Base-by-base conservation (phyloP, 225 moss, liverwort and hornwort species). In the Bryoerythrophyllum caledonicum region DNA sequence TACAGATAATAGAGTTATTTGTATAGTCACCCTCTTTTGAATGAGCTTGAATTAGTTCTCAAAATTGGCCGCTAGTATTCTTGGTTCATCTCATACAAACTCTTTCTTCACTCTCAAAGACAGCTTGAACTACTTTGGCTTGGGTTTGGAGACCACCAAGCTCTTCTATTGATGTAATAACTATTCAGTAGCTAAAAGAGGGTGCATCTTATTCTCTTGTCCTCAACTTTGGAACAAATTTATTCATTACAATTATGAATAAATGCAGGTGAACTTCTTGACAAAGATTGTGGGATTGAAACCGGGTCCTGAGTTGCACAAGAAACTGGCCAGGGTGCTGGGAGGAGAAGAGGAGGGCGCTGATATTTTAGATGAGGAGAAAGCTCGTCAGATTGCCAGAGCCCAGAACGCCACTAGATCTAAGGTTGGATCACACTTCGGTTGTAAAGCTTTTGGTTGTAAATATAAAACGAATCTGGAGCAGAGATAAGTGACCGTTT, bases 271-370 rank as follows among this genome's bases (percentile, higher is more conserved):
- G 53, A 86, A 84, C 28, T 99, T 92, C 62, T 80, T 95, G 75
- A 85, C 93, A 27, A 91, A 82, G 77, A 78, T 99, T 52, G 70
- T 91, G 70, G 93, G 87, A 62, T 70, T 95, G 83, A 93, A 89
- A 80, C 92, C 95, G 27, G 93, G 95, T 61, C 91, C 99, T 8
- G 77, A 79, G 13, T 71, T 93, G 65, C 91, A 92, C 59, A 82
- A 83, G 67, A 88, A 84, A 79, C 65, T 99, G 79, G 89, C 87
- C 19, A 90, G 85, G 68, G 99, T 99, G 3, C 76, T 95, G 74
- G 85, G 84, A 65, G 99, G 99, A 74, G 72, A 89, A 71, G 99
- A 93, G 4, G 99, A 99, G 73, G 99, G 99, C 43, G 88, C 91
- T 54, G 95, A 99, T 23, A 83, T 86, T 56, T 20, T 79, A 25